phyloP scores from a whole-genome alignment of 306 rosid genomes.

The Pyrus bretschneideri region DNA sequence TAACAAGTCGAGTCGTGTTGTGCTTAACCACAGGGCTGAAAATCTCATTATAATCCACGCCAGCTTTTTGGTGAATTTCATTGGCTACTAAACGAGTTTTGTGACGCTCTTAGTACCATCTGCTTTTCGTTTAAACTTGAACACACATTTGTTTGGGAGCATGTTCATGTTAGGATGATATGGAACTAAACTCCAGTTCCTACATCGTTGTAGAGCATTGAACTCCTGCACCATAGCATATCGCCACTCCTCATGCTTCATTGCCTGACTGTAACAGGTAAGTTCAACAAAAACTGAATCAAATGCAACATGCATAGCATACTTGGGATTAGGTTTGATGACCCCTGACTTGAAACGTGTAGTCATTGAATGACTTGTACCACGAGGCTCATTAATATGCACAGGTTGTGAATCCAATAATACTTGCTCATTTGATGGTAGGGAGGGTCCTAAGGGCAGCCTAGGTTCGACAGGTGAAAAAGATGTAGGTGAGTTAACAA shows the following conservation, averaged over 20 bases:
- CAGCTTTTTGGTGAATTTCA: not conserved
- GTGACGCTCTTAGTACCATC: not conserved
- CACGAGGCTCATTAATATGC: no score
- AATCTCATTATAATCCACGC: not conserved
- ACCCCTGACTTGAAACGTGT: no score
- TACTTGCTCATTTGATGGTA: no score
- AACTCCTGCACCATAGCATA: not conserved
- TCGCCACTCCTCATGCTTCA: not conserved
- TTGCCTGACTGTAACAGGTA: not conserved
- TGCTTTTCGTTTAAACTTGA: not conserved
- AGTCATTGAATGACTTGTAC: no score
- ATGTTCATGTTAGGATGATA: not conserved
- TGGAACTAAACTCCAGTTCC: not conserved
- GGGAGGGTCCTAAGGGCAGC: no score
- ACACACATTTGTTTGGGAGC: not conserved
- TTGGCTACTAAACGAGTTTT: not conserved
- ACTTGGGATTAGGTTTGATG: no score
- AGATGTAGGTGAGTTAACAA: no score
- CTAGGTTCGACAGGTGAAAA: no score
- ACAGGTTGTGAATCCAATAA: no score
- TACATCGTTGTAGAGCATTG: not conserved
- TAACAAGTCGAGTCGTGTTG: not conserved
- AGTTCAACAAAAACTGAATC: not conserved
- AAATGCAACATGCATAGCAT: no score
- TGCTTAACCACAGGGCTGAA: not conserved